These are phyloP conservation scores for Ilex paraguariensis DNA, from an alignment of 305 asterid species.

Conservation along the genomic window DNA sequence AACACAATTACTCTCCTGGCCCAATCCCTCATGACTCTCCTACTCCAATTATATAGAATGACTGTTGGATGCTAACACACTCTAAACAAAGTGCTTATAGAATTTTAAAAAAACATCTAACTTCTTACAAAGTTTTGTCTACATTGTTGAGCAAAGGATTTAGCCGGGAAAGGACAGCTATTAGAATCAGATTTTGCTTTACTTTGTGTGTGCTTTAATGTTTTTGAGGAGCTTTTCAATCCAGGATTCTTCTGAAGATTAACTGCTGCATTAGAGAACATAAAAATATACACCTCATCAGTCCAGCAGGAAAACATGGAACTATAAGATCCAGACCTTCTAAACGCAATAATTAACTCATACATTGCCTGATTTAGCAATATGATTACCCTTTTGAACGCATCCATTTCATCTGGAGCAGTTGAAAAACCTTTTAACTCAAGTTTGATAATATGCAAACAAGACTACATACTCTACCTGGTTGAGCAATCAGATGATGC, in stretches of 20 bases:
- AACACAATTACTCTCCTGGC: not conserved
- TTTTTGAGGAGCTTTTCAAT: slow-evolving; percentile 37
- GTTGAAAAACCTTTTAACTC: slow-evolving; percentile 5
- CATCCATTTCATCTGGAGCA: slow-evolving; percentile 5
- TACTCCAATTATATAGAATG: not conserved
- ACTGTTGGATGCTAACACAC: not conserved
- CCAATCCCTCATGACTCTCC: not conserved
- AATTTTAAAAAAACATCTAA: slow-evolving; percentile 14
- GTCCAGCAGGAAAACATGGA: too few species aligned
- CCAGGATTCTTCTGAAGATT: slow-evolving; percentile 38
- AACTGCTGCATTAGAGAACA: slow-evolving; percentile 33
- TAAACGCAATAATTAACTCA: slow-evolving; percentile 8
- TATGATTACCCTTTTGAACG: slow-evolving; percentile 7
- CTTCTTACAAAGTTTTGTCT: slow-evolving; percentile 52
- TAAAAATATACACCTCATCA: not conserved
- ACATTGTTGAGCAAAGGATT: slow-evolving; percentile 26
- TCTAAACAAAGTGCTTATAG: not conserved
- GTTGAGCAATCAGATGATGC: slow-evolving; percentile 50
- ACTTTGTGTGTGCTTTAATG: slow-evolving; percentile 30
- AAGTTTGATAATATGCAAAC: slow-evolving; percentile 16
- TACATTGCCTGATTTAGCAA: not conserved
- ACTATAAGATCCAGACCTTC: too few species aligned
- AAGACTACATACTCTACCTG: slow-evolving; percentile 42
- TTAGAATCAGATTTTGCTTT: slow-evolving; percentile 39
- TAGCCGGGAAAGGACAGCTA: slow-evolving; percentile 12